Base-by-base conservation (phyloP, 768 basidiomycete species). In the Lepiota brunneoincarnata region DNA sequence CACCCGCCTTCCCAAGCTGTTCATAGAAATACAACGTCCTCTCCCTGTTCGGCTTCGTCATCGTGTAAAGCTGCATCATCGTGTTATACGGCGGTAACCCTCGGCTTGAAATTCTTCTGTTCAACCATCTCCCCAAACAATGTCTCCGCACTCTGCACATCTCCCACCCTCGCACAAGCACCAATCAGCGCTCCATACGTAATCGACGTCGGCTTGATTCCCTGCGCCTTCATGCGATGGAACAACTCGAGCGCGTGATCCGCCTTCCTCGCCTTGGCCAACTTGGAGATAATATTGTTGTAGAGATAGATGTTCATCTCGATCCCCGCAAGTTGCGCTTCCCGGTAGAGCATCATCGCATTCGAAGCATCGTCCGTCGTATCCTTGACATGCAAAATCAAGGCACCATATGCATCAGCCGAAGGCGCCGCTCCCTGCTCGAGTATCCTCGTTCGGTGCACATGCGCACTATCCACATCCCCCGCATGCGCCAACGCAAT, bases 41-140 rank as follows among this genome's bases (percentile, higher is more conserved):
- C 23, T 79, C 79, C 49, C 93, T 82, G 58, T 91, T 87, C 1
- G 93, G 96, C 67, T 89, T 91, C n/a, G 89, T 93, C 51, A 87
- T 83, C 45, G 89, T 87, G 71, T 93, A 94, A 62, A 96, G 77
- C 68, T 99, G 97, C 83, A 99, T 98, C 94, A 99, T 97, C 31
- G 89, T 94, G 73, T 99, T 99, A 78, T 86, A 99, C 0, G 96
- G 96, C 17, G 96, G 97, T 1, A n/a, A 97, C 86, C 6, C 94
- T 79, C 7, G 95, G 87, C 71, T 79, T 87, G 77, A 93, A 98
- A 60, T 86, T 87, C 34, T 69, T 74, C 55, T 83, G 76, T 40
- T 69, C 59, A 0, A 75, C 67, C 97, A 99, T 98, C 74, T 98
- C 94, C 51, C 70, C 64, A 72, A 97, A 99, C 41, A 97, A 71